These are phyloP conservation scores for Boletus reticulatus DNA, from an alignment of 768 basidiomycete species.

Conservation along the genomic window DNA sequence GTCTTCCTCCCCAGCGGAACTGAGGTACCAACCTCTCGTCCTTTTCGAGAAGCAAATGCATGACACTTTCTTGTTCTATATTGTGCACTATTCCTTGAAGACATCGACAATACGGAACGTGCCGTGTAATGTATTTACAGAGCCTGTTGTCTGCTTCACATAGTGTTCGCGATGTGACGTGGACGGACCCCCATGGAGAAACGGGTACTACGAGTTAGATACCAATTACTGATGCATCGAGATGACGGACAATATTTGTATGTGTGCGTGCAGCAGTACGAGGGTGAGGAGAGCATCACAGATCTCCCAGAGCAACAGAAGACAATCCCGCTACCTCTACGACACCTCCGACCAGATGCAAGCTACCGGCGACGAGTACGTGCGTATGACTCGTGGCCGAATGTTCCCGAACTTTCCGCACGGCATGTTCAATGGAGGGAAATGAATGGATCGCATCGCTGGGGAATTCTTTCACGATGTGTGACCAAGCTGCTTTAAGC, in stretches of 20 bases:
- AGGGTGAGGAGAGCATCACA: conserved; percentile 1
- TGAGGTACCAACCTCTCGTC: background rate
- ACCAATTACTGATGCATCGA: background rate
- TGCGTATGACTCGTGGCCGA: conserved; percentile 36
- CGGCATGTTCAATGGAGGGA: conserved; percentile 86
- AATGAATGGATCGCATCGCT: conserved; percentile 67
- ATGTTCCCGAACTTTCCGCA: conserved; percentile 58
- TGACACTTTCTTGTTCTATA: background rate
- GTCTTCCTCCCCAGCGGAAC: conserved; percentile 46
- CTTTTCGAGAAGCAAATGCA: background rate
- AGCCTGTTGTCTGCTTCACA: background rate
- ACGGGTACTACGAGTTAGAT: conserved; percentile 4
- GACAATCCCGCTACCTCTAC: conserved; percentile 87
- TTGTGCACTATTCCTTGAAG: background rate
- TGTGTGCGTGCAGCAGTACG: background rate
- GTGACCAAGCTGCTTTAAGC: conserved; percentile 71
- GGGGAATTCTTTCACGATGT: conserved; percentile 61
- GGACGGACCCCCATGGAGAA: background rate
- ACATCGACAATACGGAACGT: background rate
- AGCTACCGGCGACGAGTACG: conserved; percentile 87
- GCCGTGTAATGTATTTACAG: background rate
- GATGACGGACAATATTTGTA: background rate
- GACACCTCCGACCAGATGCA: conserved; percentile 92
- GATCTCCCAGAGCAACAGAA: conserved; percentile 56
- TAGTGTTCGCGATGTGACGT: background rate